Base-by-base conservation (phyloP, 2,329 filamentous ascomycete species). In the Coniochaeta sp. region DNA sequence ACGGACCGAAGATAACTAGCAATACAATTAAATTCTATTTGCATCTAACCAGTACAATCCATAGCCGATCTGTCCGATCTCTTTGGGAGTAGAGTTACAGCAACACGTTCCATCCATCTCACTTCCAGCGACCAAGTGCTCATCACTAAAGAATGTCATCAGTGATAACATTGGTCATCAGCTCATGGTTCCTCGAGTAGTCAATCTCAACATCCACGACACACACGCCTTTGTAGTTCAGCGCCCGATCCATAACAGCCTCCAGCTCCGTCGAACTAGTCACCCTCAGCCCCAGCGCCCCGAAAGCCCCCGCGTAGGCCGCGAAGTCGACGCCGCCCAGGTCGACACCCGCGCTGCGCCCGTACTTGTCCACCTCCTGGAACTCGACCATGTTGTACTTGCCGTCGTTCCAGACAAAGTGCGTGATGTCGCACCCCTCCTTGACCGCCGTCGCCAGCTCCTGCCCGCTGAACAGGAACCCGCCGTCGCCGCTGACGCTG, bases 361-460 rank as follows among this genome's bases (percentile, higher is more conserved):
- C 77, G 64, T 80, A 80, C 67, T 80, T 80, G 67, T 77, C 73
- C 60, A 77, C 76, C 67, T 80, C 78, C 63, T 80, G 78, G 65
- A 80, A 80, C 68, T 79, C 74, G 5, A 80, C 76, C 78, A 80
- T 80, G 65, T 80, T 80, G 67, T 76, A 80, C 33, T 72, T 73
- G 52, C 74, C 74, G 63, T 80, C 78, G 65, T 80, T 80, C 77
- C 77, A 79, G 63, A 80, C 71, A 62, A 80, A 79, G 64, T 80
- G 78, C 19, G 78, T 79, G 64, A 80, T 78, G 60, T 80, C 73
- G 67, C 77, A 80, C 8, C 72, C 70, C 57, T 79, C 76, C 63
- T 73, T 72, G 17, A 80, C 76, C 5, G 78, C 77, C 0, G 78
- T 80, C 0, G 68, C 72, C 3, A 80, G 68, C 62, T 80, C 78